phyloP scores from a whole-genome alignment of 2,329 filamentous ascomycete genomes.

The Coniochaeta hoffmannii region DNA sequence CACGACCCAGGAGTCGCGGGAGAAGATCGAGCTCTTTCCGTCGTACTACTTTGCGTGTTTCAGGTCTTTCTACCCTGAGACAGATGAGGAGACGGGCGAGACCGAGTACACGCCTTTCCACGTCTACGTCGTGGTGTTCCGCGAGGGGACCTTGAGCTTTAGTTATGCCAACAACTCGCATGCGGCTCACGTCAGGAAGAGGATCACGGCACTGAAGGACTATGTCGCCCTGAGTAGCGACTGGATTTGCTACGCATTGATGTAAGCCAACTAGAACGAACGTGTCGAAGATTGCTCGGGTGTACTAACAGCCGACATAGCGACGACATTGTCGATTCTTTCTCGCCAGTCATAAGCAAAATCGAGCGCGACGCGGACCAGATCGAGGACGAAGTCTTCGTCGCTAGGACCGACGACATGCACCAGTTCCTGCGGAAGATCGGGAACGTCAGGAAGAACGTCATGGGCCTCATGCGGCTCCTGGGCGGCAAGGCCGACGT shows the following conservation, averaged over 20 bases:
- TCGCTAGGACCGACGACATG: conserved; percentile 84
- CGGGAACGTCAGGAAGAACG: conserved; percentile 85
- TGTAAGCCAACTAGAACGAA: conserved; percentile 47
- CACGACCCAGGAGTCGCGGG: conserved; percentile 85
- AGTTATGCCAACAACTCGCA: conserved; percentile 85
- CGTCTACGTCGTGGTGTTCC: conserved; percentile 94
- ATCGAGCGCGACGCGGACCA: conserved; percentile 84
- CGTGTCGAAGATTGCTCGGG: neutral
- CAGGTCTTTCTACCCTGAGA: conserved; percentile 71
- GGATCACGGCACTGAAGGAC: conserved; percentile 88
- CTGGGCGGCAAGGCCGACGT: conserved; percentile 98
- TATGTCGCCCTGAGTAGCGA: conserved; percentile 92
- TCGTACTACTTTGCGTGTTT: conserved; percentile 99
- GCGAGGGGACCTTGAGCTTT: conserved; percentile 90
- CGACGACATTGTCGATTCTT: conserved; percentile 95
- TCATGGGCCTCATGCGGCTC: conserved; percentile 86
- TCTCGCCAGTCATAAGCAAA: conserved; percentile 80
- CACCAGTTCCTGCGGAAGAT: conserved; percentile 81
- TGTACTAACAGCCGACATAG: conserved; percentile 28
- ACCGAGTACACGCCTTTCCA: conserved; percentile 92
- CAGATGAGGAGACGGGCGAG: conserved; percentile 69
- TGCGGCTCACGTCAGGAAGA: conserved; percentile 78
- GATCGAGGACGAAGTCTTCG: conserved; percentile 94
- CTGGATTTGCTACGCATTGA: conserved; percentile 98
- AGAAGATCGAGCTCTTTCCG: conserved; percentile 97